Base-by-base conservation (phyloP, 306 rosid species). In the Prunus fruticosa region DNA sequence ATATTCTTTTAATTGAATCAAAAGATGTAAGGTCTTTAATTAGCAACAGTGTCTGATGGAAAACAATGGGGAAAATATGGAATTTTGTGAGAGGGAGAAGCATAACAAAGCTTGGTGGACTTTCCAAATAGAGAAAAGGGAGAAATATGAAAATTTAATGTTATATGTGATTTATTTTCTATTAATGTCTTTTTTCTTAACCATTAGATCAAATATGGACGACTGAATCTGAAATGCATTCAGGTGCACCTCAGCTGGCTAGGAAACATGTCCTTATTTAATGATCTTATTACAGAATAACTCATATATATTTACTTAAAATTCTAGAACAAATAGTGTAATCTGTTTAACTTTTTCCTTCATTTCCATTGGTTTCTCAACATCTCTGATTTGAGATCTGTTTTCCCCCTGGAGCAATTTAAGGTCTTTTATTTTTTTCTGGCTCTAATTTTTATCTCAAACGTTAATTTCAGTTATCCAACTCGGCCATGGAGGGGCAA, bases 401-500 rank as follows among this genome's bases (percentile, higher is more conserved):
- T 30, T 67, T 12, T 28, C 53, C 41, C 27, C 41, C 43, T 7
- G 2, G 2, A 6, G 7, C 16, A 10, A 46, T 73, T 23, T 43
- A 60, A 60, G 77, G 19, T 25, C 23, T 73, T 27, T 27, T n/a
- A 28, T 54, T 27, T 71, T 32, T 67, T 81, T 2, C 20, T 19
- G 45, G 74, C 61, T 70, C 28, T 78, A 62, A 73, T 45, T 46
- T 56, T 76, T 83, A 87, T 91, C 83, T 82, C 51, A 82, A 85
- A 70, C 88, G 87, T 69, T 82, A 89, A 53, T 85, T 87, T 78
- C 89, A 86, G 80, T 77, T 87, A 78, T 73, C 93, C 60, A 87
- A 88, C 72, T 71, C 84, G 65, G 95, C 88, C 76, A 90, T 90
- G 97, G 97, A 94, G 78, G 97, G 96, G 62, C 89, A 75, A 69